These are phyloP conservation scores for Fusarium caatingaense DNA, from an alignment of 2,329 filamentous ascomycete genomes.

Conservation along the genomic window DNA sequence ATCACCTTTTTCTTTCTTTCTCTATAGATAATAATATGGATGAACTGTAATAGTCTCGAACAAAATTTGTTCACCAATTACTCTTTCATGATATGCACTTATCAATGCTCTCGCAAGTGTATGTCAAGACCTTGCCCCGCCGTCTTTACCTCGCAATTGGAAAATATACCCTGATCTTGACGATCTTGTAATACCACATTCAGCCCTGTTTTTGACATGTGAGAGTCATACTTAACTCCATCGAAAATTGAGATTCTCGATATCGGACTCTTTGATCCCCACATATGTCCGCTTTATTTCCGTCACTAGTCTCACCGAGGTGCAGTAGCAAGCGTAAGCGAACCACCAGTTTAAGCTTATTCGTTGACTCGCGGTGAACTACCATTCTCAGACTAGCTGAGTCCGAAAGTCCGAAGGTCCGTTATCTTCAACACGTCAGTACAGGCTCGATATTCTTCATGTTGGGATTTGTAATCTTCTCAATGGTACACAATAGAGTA, in stretches of 20 bases:
- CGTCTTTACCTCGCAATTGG: no score
- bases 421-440: not conserved
- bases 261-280: not conserved
- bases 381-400: not conserved
- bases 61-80: no score
- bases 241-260: not conserved
- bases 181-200: no score
- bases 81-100: no score
- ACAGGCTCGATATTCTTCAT: fast-evolving
- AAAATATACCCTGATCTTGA: no score
- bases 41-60: no score
- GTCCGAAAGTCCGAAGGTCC: slow-evolving; percentile 1
- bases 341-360: slow-evolving; percentile 1
- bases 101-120: no score
- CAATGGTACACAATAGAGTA: not conserved
- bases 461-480: not conserved
- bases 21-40: no score
- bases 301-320: not conserved
- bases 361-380: not conserved
- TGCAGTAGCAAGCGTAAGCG: not conserved
- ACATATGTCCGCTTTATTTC: not conserved
- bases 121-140: no score
- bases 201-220: no score
- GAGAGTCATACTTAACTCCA: not conserved
- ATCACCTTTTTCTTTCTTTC: no score